These are phyloP conservation scores for Sugiyamaella qingdaonensis DNA, from an alignment of 805 yeast genomes.

Conservation along the genomic window DNA sequence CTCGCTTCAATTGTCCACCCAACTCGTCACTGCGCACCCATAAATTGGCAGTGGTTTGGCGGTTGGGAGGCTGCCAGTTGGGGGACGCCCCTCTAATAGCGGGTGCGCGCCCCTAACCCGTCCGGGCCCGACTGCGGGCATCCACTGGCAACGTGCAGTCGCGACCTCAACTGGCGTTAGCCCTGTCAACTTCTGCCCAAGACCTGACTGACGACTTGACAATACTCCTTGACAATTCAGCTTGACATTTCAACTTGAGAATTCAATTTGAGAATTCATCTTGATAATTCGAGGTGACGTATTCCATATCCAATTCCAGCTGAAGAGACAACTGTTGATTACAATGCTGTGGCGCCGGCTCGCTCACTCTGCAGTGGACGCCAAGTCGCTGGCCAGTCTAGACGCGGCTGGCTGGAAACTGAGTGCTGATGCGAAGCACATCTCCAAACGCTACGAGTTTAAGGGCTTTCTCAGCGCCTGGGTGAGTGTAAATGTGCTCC, in stretches of 20 bases:
- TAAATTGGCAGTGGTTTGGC: background rate
- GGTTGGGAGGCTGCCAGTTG: background rate
- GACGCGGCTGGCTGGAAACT: conserved; percentile 12
- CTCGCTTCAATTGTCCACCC: too few relatives aligned
- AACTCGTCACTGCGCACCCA: background rate
- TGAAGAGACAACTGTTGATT: too few relatives aligned
- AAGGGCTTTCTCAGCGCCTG: conserved; percentile 18
- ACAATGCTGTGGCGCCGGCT: background rate
- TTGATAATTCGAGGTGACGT: too few relatives aligned
- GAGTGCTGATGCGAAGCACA: conserved; percentile 1
- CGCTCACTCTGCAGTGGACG: conserved; percentile 43
- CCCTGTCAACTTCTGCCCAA: too few relatives aligned
- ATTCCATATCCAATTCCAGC: too few relatives aligned
- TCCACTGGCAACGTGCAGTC: background rate
- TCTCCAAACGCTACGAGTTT: conserved; percentile 15
- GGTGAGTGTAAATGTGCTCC: conserved; percentile 10
- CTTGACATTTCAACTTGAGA: too few relatives aligned
- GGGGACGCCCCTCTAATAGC: background rate
- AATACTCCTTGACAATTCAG: too few relatives aligned
- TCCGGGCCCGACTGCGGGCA: background rate
- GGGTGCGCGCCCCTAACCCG: background rate
- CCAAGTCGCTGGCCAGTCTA: background rate
- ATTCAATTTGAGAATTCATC: too few relatives aligned
- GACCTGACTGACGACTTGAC: too few relatives aligned
- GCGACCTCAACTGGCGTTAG: too few relatives aligned